Evolutionary conservation across 2,329 filamentous ascomycete species (phyloP), one percentile per base, ranked within the genome.

Genomic region (Fusarium subtropicale): DNA sequence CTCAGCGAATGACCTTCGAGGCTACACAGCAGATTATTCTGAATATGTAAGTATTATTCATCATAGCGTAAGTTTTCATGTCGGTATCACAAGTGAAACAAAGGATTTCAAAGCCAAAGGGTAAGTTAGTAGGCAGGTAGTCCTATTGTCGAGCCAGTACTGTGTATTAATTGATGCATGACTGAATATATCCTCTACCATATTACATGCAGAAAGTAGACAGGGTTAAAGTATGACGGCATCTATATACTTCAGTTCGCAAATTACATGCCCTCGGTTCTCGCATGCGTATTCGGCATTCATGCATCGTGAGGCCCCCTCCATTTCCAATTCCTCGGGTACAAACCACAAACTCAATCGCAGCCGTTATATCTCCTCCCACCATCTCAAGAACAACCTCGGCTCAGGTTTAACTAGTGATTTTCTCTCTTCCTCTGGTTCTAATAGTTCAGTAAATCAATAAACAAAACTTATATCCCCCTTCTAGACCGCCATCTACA

Each of bases 331-430:
- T 46, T 64, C 67, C 63, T 69, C 67, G 63, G 48, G 63, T 64
- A 68, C 54, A 52, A 63, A 39, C 26, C 44, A 26, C 36, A 42
- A 24, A 33, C 45, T 56, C 44, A 60, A 68, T 38, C 64, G 39
- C 33, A 60, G 30, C 65, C 54, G 50, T 68, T 68, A 30, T 34
- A 51, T 47, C 46, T 64, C 41, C 33, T 20, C 36, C 56, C 45
- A 56, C 62, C 48, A 61, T 67, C 62, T 69, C 69, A 60, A 54
- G 69, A 69, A 70, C 68, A 62, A 73, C 72, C 72, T 74, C 72
- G 72, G 72, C 16, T 39, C 63, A 34, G 6, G 4, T 26, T 39
- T 16, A 20, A 26, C 28, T n/a, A 20, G 7, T 16, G 5, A 5
- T 10, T 4, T 51, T 39, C 18, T 36, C 7, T 26, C 18, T 48